Percentiles rank a stretch among this genome's conserved stretches.
phyloP scores from a whole-genome alignment of 2,329 filamentous ascomycete species.

The Alternaria triticimaculans region DNA sequence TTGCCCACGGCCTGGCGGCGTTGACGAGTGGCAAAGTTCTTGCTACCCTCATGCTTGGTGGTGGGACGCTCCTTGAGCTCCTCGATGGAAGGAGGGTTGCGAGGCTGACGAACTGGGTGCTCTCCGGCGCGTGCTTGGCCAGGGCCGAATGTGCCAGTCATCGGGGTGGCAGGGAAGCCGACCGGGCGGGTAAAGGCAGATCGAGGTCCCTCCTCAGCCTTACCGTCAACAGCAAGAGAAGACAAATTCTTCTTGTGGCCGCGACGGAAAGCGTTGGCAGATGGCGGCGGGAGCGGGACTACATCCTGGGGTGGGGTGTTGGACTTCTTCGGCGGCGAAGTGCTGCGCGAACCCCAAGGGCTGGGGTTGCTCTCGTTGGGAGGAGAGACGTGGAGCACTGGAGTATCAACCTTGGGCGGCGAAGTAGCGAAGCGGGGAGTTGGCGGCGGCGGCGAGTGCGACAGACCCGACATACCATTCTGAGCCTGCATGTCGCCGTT shows the following conservation, averaged over 20 bases:
- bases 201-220: conserved; percentile 73
- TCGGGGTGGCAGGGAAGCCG: conserved; percentile 78
- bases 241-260: conserved; percentile 85
- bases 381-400: conserved; percentile 80
- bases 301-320: conserved; percentile 73
- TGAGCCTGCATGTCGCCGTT: conserved; percentile 24
- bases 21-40: conserved; percentile 95
- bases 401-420: conserved; percentile 50
- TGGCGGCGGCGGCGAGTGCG: conserved; percentile 58
- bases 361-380: conserved; percentile 66
- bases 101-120: conserved; percentile 91
- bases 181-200: conserved; percentile 63
- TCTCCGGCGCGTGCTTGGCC: conserved; percentile 93
- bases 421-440: conserved; percentile 48
- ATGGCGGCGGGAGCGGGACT: conserved; percentile 81
- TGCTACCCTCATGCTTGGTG: conserved; percentile 89
- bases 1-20: conserved; percentile 91
- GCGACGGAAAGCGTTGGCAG: conserved; percentile 89
- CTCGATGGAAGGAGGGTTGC: conserved; percentile 88
- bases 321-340: conserved; percentile 67
- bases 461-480: conserved; percentile 41
- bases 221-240: conserved; percentile 68
- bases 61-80: conserved; percentile 91
- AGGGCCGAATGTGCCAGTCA: conserved; percentile 87
- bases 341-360: conserved; percentile 65